Evolutionary conservation across 2,329 filamentous ascomycete species (phyloP).

Genomic region (Epichloe glyceriae): DNA sequence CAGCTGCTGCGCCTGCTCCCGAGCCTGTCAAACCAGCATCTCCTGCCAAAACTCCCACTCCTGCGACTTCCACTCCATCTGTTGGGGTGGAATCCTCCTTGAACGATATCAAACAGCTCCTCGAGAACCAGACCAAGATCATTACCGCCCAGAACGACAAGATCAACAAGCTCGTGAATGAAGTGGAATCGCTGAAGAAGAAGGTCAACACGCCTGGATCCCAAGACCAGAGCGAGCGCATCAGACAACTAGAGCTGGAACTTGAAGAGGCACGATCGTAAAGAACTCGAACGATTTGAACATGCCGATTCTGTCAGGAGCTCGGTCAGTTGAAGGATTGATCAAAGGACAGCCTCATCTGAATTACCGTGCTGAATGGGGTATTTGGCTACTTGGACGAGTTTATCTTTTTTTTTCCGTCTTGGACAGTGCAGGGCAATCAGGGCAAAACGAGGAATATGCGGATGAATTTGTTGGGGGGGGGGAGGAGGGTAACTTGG

Average conservation of each 20-base stretch:
- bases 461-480: too few relatives aligned
- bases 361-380: not conserved
- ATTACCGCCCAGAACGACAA: conserved; percentile 67
- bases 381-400: not conserved
- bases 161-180: conserved; percentile 54
- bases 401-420: not conserved
- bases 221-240: conserved; percentile 54
- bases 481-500: too few relatives aligned
- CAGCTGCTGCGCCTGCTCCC: conserved; percentile 11
- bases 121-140: conserved; percentile 65
- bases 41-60: conserved; percentile 17
- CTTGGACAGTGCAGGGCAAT: conserved; percentile 1
- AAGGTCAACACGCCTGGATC: conserved; percentile 42
- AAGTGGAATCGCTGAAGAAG: conserved; percentile 72
- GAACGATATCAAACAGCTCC: conserved; percentile 61
- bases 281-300: not conserved
- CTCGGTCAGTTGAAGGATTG: too few relatives aligned
- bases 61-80: conserved; percentile 19
- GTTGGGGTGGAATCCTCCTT: conserved; percentile 49
- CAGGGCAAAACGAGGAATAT: too few relatives aligned
- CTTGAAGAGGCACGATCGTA: conserved; percentile 50
- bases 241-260: conserved; percentile 54
- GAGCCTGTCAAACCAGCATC: conserved; percentile 19
- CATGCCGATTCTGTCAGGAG: too few relatives aligned
- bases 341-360: not conserved